Evolutionary conservation across 148 eudicot genomes (phyloP).

Genomic region (Fagopyrum esculentum): DNA sequence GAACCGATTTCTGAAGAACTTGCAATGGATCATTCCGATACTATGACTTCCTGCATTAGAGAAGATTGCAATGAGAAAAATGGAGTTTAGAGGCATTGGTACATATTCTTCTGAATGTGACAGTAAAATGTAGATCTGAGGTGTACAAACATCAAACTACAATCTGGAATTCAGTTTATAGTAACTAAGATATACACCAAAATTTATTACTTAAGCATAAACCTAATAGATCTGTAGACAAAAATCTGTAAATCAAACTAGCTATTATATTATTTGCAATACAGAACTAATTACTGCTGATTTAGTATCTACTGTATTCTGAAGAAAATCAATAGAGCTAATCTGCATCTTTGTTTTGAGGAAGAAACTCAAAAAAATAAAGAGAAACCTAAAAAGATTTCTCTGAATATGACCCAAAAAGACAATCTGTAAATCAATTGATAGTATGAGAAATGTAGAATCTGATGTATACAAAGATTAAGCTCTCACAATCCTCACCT

Average conservation of each 20-base stretch:
- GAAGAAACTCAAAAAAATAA: neutral
- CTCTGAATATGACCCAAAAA: neutral
- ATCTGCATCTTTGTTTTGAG: neutral
- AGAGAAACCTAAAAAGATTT: conserved; percentile 7
- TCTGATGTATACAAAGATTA: neutral
- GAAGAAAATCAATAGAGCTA: neutral
- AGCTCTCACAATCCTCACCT: neutral
- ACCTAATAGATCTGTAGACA: neutral
- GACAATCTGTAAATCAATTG: neutral
- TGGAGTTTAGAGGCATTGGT: neutral
- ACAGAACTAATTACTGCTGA: neutral
- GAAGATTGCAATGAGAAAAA: neutral
- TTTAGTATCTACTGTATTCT: neutral
- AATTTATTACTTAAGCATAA: neutral
- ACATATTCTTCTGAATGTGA: neutral
- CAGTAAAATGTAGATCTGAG: neutral
- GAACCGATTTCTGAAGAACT: conserved; percentile 35
- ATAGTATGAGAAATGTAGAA: neutral
- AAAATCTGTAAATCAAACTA: neutral
- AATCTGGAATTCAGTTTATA: neutral
- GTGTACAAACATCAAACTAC: neutral
- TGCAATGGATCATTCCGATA: conserved; percentile 50
- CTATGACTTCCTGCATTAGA: conserved; percentile 43
- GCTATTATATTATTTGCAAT: neutral
- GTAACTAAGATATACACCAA: neutral